Evolutionary conservation across 1,139 yeast genomes (phyloP), one percentile per base, ranked within the genome.

Genomic region (Yueomyces sp.): DNA sequence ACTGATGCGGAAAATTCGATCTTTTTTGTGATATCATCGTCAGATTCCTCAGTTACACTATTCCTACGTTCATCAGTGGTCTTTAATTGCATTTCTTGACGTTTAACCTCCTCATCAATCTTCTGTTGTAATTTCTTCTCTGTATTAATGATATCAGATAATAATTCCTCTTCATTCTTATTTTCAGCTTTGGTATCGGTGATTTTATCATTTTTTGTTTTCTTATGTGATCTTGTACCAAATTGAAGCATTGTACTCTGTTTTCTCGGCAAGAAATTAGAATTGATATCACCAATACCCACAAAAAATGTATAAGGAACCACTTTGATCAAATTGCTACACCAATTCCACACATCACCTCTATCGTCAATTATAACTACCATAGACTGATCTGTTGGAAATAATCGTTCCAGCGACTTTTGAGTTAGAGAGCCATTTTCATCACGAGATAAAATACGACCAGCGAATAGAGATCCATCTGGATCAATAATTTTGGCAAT

Each of bases 301-400:
- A 87, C 95, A 55, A 93, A 93, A 56, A 91, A 93, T 58, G 86
- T 95, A 60, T 86, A 91, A 0, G 98, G 98, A 1, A 87, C 83
- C 7, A 91, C 98, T 60, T 89, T 86, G 47, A 91, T 77, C 50
- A 91, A 68, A 59, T 91, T 89, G 28, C 83, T 80, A 50, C 87
- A 85, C 98, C 98, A 91, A 57, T 84, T 86, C 99, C 99, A 91
- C 8, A 91, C 98, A 61, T 91, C 99, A 3, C 97, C 98, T 60
- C 99, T 75, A 60, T 91, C 99, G 62, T 91, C 99, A 47, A 91
- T 91, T 39, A 91, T 81, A 2, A 86, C 94, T 39, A 91, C 98
- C 96, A 91, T 84, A 12, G 94, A 81, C 36, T 95, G 95, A 50
- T 91, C 95, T 3, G 91, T 95, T 0, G 98, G 99, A 57, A 93